Evolutionary conservation across 208 protist species (phyloP), one percentile per base, ranked within the genome.

Genomic region (Wallacemonas sp.): DNA sequence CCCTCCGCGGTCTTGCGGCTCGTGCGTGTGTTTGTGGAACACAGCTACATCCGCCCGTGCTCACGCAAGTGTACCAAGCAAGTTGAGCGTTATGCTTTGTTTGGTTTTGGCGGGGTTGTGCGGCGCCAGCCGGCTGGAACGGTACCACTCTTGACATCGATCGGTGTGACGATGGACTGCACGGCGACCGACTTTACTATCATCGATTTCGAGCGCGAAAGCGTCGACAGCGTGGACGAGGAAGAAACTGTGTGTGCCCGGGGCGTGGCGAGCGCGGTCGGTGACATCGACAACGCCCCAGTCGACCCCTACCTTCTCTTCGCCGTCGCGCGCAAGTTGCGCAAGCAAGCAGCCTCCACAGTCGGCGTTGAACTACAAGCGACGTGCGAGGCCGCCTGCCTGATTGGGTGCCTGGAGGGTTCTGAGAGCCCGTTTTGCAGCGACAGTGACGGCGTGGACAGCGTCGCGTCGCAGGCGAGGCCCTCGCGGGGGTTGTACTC

Each of bases 231-330:
- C 36, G 41, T 80, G 15, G 66, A 66, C 5, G 84, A 79, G 2
- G 85, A 90, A 71, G 85, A 92, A 44, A 91, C 75, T 15, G 79
- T 69, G 34, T 96, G 90, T 55, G 90, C 90, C 0, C 38, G 90
- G 33, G 83, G 84, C 0, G 90, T 96, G 60, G 86, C 86, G 15
- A 93, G 86, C 62, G 74, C 68, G 1, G 80, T 96, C 74, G 67
- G 70, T 1, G 86, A 93, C 68, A 89, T 90, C 39, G 90, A 92
- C 34, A 80, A 79, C 3, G 63, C 84, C 15, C 36, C 72, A n/a
- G 91, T 96, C 56, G 90, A 96, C 58, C 90, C 90, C 12, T 96
- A 92, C 66, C 78, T 92, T 36, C 68, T 96, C 27, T 93, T 89
- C 65, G 79, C 90, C 21, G 70, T 86, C 39, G 85, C 79, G 1